phyloP scores from a whole-genome alignment of 495 filamentous ascomycete genomes.

The Xylaria nigripes region DNA sequence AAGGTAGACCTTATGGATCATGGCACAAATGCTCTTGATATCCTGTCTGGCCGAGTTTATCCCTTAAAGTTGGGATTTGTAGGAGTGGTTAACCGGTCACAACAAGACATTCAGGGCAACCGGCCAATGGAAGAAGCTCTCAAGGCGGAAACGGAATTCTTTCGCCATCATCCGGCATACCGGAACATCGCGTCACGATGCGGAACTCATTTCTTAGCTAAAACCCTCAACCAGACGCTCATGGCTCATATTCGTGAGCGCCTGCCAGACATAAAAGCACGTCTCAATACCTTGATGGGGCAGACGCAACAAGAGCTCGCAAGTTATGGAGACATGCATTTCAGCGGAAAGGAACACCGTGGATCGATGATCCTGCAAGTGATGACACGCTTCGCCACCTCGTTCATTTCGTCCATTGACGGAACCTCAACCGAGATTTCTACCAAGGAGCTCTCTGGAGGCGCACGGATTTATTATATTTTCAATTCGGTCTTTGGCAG shows the following conservation, averaged over 20 bases:
- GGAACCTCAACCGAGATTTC: slow-evolving; percentile 98
- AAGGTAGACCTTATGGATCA: slow-evolving; percentile 99
- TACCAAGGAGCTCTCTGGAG: slow-evolving; percentile 95
- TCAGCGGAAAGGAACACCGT: slow-evolving; percentile 93
- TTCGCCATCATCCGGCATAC: slow-evolving; percentile 94
- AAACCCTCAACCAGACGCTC: slow-evolving; percentile 86
- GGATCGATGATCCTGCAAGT: slow-evolving; percentile 91
- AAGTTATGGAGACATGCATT: slow-evolving; percentile 96
- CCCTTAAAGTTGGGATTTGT: slow-evolving; percentile 97
- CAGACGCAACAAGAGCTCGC: slow-evolving; percentile 98
- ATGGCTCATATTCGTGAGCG: slow-evolving; percentile 96
- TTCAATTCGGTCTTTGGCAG: slow-evolving; percentile 99
- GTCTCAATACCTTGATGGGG: slow-evolving; percentile 96
- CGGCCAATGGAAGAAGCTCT: slow-evolving; percentile 86
- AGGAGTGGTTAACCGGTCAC: slow-evolving; percentile 93
- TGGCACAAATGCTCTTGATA: slow-evolving; percentile 95
- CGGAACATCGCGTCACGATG: slow-evolving; percentile 91
- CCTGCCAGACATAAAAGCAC: slow-evolving; percentile 94
- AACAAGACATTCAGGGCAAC: slow-evolving; percentile 95
- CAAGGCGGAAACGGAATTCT: slow-evolving; percentile 87
- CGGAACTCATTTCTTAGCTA: slow-evolving; percentile 91
- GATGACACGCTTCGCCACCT: slow-evolving; percentile 96
- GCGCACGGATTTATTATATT: slow-evolving; percentile 97
- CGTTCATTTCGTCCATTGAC: slow-evolving; percentile 97
- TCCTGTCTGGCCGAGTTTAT: slow-evolving; percentile 92